Evolutionary conservation across 2,329 filamentous ascomycete genomes (phyloP), one percentile per base, ranked within the genome.

Genomic region (Ophiostoma novo-ulmi): DNA sequence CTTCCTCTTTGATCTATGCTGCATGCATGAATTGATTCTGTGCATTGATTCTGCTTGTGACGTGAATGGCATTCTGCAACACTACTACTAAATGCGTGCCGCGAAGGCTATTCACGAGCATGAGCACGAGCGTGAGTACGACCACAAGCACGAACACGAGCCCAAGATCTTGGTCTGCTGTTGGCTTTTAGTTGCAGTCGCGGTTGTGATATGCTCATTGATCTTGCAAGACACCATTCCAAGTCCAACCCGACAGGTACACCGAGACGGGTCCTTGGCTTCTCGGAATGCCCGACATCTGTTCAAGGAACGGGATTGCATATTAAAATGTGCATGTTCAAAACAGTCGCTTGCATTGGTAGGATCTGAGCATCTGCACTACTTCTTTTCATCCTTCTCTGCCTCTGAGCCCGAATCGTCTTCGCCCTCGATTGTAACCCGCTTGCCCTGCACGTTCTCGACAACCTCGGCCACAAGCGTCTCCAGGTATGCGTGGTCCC

Each of bases 381-480:
- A 22, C 52, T 58, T 26, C 8, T 58, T 58, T 58, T 48, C 17
- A 10, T 63, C 35, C 26, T 48, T 52, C 26, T 70, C 55, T 22
- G n/a, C 38, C 36, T 73, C 66, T 20, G 69, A 82, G 75, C 91
- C 89, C 39, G 72, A 68, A 76, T 92, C 90, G 73, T 89, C 83
- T 77, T 92, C 89, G 72, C 90, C 92, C 78, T 97, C 94, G 36
- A 85, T 83, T 38, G 80, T 75, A 22, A 97, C 87, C 68, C 90
- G 85, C 75, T 83, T 84, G 5, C 94, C 94, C 75, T 93, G 81
- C 5, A 97, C 90, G 68, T 90, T 90, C 79, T 87, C 82, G 78
- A 91, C 88, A 2, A 97, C 92, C 78, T 97, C 92, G 0, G 85
- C 80, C 31, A 96, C 87, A 72, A 97, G 79, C 69, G 88, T 89